Base-by-base conservation (phyloP, 306 rosid genomes). In the Cicer yamashitae region DNA sequence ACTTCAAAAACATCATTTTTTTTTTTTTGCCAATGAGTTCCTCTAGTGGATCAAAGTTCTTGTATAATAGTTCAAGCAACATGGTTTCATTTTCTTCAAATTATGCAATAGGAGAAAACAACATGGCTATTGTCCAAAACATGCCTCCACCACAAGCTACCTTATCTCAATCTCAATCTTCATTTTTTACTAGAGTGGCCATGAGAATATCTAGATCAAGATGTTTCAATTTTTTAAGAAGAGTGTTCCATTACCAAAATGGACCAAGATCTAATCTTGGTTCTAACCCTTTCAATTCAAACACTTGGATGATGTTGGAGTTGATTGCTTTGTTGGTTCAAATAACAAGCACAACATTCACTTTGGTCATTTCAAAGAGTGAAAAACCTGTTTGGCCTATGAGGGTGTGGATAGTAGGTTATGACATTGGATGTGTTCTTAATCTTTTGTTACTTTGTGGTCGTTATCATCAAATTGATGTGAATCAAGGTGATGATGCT, bases 351-450 rank as follows among this genome's bases (percentile, higher is more conserved):
- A 65, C 92, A 7, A 79, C 89, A 10, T 68, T 79, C 40, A 89
- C 86, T 48, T 40, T 94, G 79, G 87, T 87, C 48, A 65, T 88
- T 80, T 91, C 98, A 2, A 81, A 89, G 87, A 81, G 45, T 54
- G 97, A 94, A 79, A 90, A 80, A 52, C 98, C 98, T 3, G 77
- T 94, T 84, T 90, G 97, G 98, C 98, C 98, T 38, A 92, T 91
- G 96, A 89, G 98, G 84, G 61, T 92, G 38, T 94, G 98, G 98
- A 70, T 94, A 9, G 77, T 80, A 12, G 98, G 98, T 34, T 94
- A 94, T 77, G 91, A 89, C 22, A 77, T 89, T 67, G 96, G 93
- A 0, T 94, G 96, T 82, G 54, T 84, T 39, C 91, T 89, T 70
- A 88, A 81, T 81, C 47, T 94, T 59, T 53, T 94, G 76, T 70